These are phyloP conservation scores for Boletus subcaerulescens DNA, from an alignment of 768 basidiomycete species.

Conservation along the genomic window DNA sequence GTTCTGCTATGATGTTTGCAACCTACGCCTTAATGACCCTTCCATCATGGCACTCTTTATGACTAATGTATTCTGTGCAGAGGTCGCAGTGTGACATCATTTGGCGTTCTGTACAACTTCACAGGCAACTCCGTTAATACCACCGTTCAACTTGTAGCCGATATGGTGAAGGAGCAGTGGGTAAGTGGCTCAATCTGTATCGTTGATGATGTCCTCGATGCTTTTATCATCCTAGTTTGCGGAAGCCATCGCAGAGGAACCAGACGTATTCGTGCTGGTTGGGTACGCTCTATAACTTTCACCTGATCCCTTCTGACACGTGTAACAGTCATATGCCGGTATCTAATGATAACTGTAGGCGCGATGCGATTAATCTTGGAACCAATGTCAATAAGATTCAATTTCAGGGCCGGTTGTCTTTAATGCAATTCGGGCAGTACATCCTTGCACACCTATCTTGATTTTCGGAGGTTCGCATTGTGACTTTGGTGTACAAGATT, in stretches of 20 bases:
- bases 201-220: neutral
- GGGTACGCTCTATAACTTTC: constrained; percentile 41
- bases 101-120: constrained; percentile 80
- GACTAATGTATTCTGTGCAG: constrained; percentile 23
- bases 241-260: constrained; percentile 74
- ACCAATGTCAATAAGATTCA: neutral
- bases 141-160: constrained; percentile 66
- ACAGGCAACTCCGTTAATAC: constrained; percentile 67
- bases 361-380: neutral
- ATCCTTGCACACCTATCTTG: constrained; percentile 73
- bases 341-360: constrained; percentile 59
- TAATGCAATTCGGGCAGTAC: constrained; percentile 67
- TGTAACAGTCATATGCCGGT: constrained; percentile 80
- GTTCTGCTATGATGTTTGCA: no score
- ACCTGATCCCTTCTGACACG: neutral
- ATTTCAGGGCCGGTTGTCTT: constrained; percentile 66
- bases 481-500: neutral
- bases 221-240: constrained; percentile 49
- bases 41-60: neutral
- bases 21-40: no score
- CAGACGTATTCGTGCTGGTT: constrained; percentile 77
- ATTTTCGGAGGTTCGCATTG: constrained; percentile 65
- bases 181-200: constrained; percentile 32
- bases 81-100: constrained; percentile 71
- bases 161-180: constrained; percentile 82